Evolutionary conservation across 2,329 filamentous ascomycete genomes (phyloP).

Genomic region (Aureobasidium sp.): DNA sequence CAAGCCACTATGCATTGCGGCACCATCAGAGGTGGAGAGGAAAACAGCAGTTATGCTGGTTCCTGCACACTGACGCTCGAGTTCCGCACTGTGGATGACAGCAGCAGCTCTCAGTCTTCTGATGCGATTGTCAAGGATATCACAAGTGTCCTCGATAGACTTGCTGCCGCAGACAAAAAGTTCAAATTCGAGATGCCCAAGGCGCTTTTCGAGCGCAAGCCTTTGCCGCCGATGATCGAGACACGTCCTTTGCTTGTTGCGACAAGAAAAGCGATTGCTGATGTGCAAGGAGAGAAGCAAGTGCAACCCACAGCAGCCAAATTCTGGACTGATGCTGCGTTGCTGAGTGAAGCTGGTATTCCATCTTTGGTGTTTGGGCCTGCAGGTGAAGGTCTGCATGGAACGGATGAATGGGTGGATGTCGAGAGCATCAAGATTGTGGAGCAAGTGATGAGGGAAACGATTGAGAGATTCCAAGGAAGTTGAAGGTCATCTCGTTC

Average conservation of each 20-base stretch:
- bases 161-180: neutral
- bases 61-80: neutral
- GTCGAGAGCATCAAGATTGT: neutral
- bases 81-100: neutral
- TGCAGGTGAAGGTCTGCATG: neutral
- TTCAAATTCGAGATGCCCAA: neutral
- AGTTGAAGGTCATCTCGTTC: neutral
- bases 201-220: neutral
- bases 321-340: neutral
- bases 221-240: neutral
- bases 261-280: neutral
- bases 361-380: neutral
- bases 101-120: neutral
- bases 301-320: neutral
- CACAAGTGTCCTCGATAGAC: neutral
- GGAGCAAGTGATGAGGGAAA: neutral
- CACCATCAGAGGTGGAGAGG: neutral
- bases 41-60: neutral
- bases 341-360: conserved; percentile 4
- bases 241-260: neutral
- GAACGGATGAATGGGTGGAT: conserved; percentile 5
- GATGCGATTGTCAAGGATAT: neutral
- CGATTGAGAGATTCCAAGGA: neutral
- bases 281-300: neutral
- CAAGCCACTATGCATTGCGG: conserved; percentile 2